These are phyloP conservation scores for Geotrichum macrosporum DNA, from an alignment of 1,139 yeast genomes.

Conservation along the genomic window DNA sequence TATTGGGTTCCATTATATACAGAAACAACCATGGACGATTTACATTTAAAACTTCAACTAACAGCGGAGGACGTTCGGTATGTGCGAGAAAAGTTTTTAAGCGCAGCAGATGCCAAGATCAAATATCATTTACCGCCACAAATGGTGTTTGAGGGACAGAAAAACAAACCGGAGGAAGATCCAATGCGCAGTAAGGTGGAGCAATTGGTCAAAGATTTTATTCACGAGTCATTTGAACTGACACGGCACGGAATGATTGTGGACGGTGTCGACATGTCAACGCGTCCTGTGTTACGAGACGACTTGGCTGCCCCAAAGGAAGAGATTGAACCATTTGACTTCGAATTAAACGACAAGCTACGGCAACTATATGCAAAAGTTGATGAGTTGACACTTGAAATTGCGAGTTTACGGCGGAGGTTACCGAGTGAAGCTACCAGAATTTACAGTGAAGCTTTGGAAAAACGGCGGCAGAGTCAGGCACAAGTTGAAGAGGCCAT, in stretches of 20 bases:
- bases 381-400: slow-evolving; percentile 50
- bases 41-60: slow-evolving; percentile 18
- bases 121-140: slow-evolving; percentile 46
- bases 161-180: slow-evolving; percentile 38
- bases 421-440: slow-evolving; percentile 40
- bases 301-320: slow-evolving; percentile 15
- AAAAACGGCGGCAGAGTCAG: slow-evolving; percentile 20
- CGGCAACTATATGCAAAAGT: slow-evolving; percentile 47
- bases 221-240: slow-evolving; percentile 50
- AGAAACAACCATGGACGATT: slow-evolving; percentile 17
- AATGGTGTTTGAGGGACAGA: slow-evolving; percentile 22
- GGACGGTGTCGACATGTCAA: slow-evolving; percentile 38
- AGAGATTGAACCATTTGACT: slow-evolving; percentile 56
- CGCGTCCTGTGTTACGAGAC: slow-evolving; percentile 12
- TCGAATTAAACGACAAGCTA: slow-evolving; percentile 48
- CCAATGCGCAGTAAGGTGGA: slow-evolving; percentile 47
- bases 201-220: slow-evolving; percentile 43
- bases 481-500: slow-evolving; percentile 8
- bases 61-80: slow-evolving; percentile 45
- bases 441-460: slow-evolving; percentile 24
- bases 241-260: slow-evolving; percentile 49
- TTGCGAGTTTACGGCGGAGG: slow-evolving; percentile 47
- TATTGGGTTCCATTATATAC: too few relatives aligned
- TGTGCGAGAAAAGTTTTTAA: slow-evolving; percentile 45
- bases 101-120: slow-evolving; percentile 43